Conservation (phyloP, 768 basidiomycete species). For the Hericium rajendrae region DNA sequence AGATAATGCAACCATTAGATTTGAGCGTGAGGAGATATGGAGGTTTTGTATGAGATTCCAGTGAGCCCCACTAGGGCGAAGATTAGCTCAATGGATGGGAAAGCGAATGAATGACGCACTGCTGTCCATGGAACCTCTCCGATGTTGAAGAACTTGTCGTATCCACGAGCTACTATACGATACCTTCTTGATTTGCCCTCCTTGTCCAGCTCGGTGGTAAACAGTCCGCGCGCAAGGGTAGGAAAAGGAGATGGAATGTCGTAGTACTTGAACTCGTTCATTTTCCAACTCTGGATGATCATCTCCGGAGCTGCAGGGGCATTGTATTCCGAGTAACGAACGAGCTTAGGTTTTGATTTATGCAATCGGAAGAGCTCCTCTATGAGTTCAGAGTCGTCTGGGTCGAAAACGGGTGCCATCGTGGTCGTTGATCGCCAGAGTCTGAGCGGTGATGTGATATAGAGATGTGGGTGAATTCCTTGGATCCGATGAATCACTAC, state of each 20-base stretch:
- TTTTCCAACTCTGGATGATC: constrained; percentile 81
- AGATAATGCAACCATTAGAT: constrained; percentile 95
- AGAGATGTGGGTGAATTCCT: no score
- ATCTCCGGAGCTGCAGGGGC: constrained; percentile 49
- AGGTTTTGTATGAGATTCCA: constrained; percentile 58
- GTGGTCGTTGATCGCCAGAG: neutral
- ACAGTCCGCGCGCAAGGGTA: constrained; percentile 88
- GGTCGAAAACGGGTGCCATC: constrained; percentile 20
- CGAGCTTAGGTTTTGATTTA: constrained; percentile 50
- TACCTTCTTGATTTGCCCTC: constrained; percentile 26
- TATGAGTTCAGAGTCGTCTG: constrained; percentile 53
- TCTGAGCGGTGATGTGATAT: no score
- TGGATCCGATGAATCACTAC: no score
- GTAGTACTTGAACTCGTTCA: constrained; percentile 95
- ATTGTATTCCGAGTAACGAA: constrained; percentile 45
- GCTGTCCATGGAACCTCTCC: constrained; percentile 93
- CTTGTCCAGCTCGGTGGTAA: constrained; percentile 44
- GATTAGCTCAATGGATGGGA: neutral
- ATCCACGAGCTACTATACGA: constrained; percentile 80
- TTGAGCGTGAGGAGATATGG: constrained; percentile 87
- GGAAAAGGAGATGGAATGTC: constrained; percentile 87
- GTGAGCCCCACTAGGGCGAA: constrained; percentile 57
- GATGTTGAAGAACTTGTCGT: constrained; percentile 99
- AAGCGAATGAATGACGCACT: constrained; percentile 38
- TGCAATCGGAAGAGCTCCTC: constrained; percentile 42